phyloP scores from a whole-genome alignment of 306 rosid genomes.

The Cucumis hystrix region DNA sequence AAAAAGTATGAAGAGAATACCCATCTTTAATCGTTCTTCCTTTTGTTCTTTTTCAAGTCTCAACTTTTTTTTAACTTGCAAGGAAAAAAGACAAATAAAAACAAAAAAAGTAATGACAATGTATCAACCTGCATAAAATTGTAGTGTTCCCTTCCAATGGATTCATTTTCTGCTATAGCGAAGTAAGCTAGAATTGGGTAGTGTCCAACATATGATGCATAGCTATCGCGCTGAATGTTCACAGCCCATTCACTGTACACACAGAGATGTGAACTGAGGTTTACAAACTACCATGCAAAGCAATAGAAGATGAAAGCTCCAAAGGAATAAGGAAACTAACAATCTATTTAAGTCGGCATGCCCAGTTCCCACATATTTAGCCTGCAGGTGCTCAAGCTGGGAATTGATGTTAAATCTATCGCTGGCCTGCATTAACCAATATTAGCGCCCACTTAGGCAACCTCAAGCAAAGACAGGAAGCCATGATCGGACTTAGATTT shows the following conservation, averaged over 20 bases:
- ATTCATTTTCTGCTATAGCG: conserved; percentile 86
- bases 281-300: neutral
- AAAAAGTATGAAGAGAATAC: neutral
- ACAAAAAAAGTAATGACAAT: neutral
- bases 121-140: conserved; percentile 72
- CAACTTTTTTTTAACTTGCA: neutral
- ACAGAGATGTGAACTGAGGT: neutral
- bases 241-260: conserved; percentile 79
- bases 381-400: conserved; percentile 89
- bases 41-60: neutral
- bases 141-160: conserved; percentile 86
- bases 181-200: conserved; percentile 65
- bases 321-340: conserved; percentile 18
- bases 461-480: neutral
- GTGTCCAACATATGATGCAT: conserved; percentile 85
- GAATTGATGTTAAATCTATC: conserved; percentile 96
- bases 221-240: conserved; percentile 95
- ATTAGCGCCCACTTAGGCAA: neutral
- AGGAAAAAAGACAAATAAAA: neutral
- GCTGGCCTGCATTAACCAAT: conserved; percentile 50
- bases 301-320: neutral
- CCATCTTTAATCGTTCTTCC: neutral
- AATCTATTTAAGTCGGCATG: conserved; percentile 90
- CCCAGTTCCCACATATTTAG: conserved; percentile 95
- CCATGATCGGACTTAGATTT: neutral